Base-by-base conservation (phyloP, 768 basidiomycete species). In the Agaricus subrufescens region DNA sequence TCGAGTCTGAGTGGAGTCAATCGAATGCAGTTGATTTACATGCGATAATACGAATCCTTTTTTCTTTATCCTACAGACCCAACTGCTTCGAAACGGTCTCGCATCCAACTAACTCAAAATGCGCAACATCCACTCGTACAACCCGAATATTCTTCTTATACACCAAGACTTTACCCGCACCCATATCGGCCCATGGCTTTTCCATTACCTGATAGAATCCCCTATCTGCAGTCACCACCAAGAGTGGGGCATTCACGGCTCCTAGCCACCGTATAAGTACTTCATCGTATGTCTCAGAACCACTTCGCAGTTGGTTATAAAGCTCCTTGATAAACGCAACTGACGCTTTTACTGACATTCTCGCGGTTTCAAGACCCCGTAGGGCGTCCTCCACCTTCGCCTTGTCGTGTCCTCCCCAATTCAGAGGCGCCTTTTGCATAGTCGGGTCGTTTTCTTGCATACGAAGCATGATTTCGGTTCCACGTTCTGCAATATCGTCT, bases 391-490 rank as follows among this genome's bases (percentile, higher is more conserved):
- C 15, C 37, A 23, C 27, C 6, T 25, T 15, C 37, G 15, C 15
- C 12, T 4, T 14, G 19, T 42, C 40, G n/a, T 42, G 14, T 19
- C 43, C 50, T n/a, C 43, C 50, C 40, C 40, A 10, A 5, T 10
- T 29, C 11, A 40, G 30, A 10, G 27, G 39, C 3, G 15, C 15
- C 14, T 42, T 43, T 14, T 39, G 27, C 15, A 27, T 30, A 12
- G 27, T 52, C 42, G 50, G n/a, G 15, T 52, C 50, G 31, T 43
- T 19, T 26, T 52, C 50, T 38, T 52, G 50, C 50, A 52, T 26
- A 3, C 50, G 39, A 11, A 52, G 14, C 50, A 52, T 52, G 5
- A 52, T 43, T 3, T 52, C 50, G 14, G 42, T 40, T 42, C 50
- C 50, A 29, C 40, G 25, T 29, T 43, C 40, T 19, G 39, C 50